Evolutionary conservation across 2,329 filamentous ascomycete species (phyloP).

Genomic region (Lizonia empirigonia): DNA sequence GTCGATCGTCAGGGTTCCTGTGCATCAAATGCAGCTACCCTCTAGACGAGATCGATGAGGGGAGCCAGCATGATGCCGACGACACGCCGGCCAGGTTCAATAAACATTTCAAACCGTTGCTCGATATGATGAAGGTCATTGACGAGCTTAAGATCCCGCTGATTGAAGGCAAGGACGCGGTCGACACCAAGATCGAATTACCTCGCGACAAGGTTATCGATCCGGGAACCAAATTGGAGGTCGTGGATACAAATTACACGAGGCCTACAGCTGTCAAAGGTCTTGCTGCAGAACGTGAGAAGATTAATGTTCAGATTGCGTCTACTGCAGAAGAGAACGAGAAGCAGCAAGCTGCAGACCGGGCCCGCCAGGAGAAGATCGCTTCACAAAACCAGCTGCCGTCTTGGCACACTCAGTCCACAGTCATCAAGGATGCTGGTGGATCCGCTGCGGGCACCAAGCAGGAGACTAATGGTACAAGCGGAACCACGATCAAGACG

Average conservation of each 20-base stretch:
- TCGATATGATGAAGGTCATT: slow-evolving; percentile 75
- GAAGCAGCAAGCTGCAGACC: slow-evolving; percentile 69
- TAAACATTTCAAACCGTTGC: slow-evolving; percentile 78
- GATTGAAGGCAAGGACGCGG: slow-evolving; percentile 73
- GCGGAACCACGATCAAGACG: slow-evolving; percentile 45
- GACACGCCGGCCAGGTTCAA: slow-evolving; percentile 63
- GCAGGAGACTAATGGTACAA: slow-evolving; percentile 47
- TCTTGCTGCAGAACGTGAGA: slow-evolving; percentile 68
- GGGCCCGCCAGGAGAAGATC: slow-evolving; percentile 68
- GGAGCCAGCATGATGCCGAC: slow-evolving; percentile 37
- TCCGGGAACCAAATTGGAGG: slow-evolving; percentile 65
- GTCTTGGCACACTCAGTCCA: slow-evolving; percentile 73
- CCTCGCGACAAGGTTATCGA: slow-evolving; percentile 68
- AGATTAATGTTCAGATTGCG: slow-evolving; percentile 72
- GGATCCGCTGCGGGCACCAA: slow-evolving; percentile 43
- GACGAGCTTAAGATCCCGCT: slow-evolving; percentile 75
- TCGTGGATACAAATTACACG: slow-evolving; percentile 59
- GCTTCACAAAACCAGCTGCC: slow-evolving; percentile 73
- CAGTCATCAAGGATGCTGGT: slow-evolving; percentile 57
- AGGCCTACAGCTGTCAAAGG: slow-evolving; percentile 73
- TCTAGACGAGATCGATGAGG: slow-evolving; percentile 51
- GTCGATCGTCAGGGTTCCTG: slow-evolving; percentile 68
- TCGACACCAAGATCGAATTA: slow-evolving; percentile 67
- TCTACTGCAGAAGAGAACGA: slow-evolving; percentile 69
- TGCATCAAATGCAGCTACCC: slow-evolving; percentile 77